These are phyloP conservation scores for Serendipita sp. DNA, from an alignment of 768 basidiomycete species.

Conservation along the genomic window DNA sequence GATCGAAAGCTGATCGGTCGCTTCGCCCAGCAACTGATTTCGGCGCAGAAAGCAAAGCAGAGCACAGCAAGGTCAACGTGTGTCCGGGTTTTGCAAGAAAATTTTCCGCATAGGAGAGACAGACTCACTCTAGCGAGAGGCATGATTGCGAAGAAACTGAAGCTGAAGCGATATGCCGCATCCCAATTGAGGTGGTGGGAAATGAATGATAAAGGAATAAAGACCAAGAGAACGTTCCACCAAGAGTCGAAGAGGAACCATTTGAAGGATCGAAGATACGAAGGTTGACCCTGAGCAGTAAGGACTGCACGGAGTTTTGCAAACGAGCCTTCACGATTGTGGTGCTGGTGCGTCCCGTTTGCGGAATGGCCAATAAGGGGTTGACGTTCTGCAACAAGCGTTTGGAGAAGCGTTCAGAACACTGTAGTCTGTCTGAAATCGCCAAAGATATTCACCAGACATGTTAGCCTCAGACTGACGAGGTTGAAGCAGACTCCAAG, in stretches of 20 bases:
- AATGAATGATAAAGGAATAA: slow-evolving; percentile 56
- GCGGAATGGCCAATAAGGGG: background rate
- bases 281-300: background rate
- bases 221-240: slow-evolving; percentile 62
- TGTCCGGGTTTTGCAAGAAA: background rate
- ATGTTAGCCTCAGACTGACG: too few species aligned
- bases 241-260: slow-evolving; percentile 28
- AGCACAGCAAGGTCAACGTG: background rate
- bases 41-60: background rate
- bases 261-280: slow-evolving; percentile 15
- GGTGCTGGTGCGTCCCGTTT: background rate
- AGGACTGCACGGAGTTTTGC: background rate
- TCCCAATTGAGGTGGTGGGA: slow-evolving; percentile 60
- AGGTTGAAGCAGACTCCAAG: too few species aligned
- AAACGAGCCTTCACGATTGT: background rate
- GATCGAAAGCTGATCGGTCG: slow-evolving; percentile 66
- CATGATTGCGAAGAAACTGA: slow-evolving; percentile 70
- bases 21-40: slow-evolving; percentile 56
- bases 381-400: background rate
- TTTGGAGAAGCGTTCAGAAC: too few species aligned
- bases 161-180: slow-evolving; percentile 53
- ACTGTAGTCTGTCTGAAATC: too few species aligned
- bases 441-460: too few species aligned
- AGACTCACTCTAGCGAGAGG: slow-evolving; percentile 69
- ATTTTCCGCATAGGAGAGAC: background rate